Percentiles rank a stretch among this genome's conserved stretches.
Conservation (phyloP, 2,329 filamentous ascomycete genomes). For the Pseudogymnoascus sp. region DNA sequence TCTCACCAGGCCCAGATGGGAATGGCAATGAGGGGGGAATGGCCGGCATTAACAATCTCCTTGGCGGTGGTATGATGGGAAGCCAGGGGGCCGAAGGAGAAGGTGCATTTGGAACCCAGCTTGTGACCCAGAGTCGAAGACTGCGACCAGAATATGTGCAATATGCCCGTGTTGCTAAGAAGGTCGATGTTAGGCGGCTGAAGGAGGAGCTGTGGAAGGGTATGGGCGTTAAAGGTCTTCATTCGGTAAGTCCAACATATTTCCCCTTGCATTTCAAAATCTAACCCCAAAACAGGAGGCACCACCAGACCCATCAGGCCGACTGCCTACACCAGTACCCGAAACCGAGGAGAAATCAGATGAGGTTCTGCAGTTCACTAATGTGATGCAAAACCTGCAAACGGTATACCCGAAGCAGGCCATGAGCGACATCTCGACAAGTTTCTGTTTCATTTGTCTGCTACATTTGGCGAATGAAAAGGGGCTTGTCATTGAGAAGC, state of each 20-base stretch:
- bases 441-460: slow-evolving; percentile 79
- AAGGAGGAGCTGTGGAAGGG: slow-evolving; percentile 67
- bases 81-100: slow-evolving; percentile 33
- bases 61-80: slow-evolving; percentile 44
- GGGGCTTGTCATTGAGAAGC: slow-evolving; percentile 53
- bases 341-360: slow-evolving; percentile 37
- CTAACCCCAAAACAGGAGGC: slow-evolving; percentile 20
- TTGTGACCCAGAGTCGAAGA: slow-evolving; percentile 57
- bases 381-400: slow-evolving; percentile 84
- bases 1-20: slow-evolving; percentile 57
- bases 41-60: slow-evolving; percentile 42
- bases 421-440: slow-evolving; percentile 93
- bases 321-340: slow-evolving; percentile 30
- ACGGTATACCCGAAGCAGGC: slow-evolving; percentile 75
- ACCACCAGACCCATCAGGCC: slow-evolving; percentile 22
- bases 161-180: slow-evolving; percentile 63
- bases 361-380: slow-evolving; percentile 70
- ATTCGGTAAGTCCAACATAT: slow-evolving; percentile 35
- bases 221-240: slow-evolving; percentile 48
- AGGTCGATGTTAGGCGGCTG: slow-evolving; percentile 59
- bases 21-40: slow-evolving; percentile 37
- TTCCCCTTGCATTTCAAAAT: not conserved
- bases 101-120: slow-evolving; percentile 53
- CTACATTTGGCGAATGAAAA: slow-evolving; percentile 72
- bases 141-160: slow-evolving; percentile 62